Conservation (phyloP, 2,329 filamentous ascomycete genomes). For the Madurella mycetomatis region DNA sequence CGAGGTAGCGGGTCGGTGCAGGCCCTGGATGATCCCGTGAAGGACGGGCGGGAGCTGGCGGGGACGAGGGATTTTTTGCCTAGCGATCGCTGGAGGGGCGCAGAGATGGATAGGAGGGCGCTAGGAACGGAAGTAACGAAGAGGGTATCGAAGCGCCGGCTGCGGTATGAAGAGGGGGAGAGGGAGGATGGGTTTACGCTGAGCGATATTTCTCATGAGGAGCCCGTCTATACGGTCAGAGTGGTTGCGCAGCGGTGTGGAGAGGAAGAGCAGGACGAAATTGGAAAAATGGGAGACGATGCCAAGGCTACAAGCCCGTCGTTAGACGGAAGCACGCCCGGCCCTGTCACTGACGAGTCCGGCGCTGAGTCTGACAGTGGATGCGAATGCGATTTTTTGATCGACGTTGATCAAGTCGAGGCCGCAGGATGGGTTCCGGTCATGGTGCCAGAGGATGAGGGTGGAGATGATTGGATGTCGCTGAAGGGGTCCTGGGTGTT, state of each 20-base stretch:
- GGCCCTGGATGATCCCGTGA: conserved; percentile 3
- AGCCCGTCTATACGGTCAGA: background rate
- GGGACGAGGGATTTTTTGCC: conserved; percentile 2
- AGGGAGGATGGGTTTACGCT: background rate
- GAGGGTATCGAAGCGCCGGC: background rate
- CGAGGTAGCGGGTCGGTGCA: conserved; percentile 2
- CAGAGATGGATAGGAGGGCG: background rate
- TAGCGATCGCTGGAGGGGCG: conserved; percentile 9
- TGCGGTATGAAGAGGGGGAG: conserved; percentile 6
- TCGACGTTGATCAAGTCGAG: conserved; percentile 5
- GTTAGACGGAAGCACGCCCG: background rate
- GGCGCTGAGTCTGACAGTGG: background rate
- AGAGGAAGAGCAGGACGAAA: background rate
- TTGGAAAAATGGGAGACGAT: background rate
- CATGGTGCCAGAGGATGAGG: conserved; percentile 10
- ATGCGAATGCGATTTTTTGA: background rate
- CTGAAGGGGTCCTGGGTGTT: conserved; percentile 15
- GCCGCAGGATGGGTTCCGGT: conserved; percentile 14
- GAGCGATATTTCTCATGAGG: background rate
- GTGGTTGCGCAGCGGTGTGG: background rate
- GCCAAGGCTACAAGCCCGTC: background rate
- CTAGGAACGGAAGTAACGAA: background rate
- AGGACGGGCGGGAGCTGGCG: conserved; percentile 1
- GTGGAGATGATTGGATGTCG: conserved; percentile 14
- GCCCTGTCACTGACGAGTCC: background rate